Evolutionary conservation across 2,329 filamentous ascomycete genomes (phyloP).

Genomic region (Helotiales sp.): DNA sequence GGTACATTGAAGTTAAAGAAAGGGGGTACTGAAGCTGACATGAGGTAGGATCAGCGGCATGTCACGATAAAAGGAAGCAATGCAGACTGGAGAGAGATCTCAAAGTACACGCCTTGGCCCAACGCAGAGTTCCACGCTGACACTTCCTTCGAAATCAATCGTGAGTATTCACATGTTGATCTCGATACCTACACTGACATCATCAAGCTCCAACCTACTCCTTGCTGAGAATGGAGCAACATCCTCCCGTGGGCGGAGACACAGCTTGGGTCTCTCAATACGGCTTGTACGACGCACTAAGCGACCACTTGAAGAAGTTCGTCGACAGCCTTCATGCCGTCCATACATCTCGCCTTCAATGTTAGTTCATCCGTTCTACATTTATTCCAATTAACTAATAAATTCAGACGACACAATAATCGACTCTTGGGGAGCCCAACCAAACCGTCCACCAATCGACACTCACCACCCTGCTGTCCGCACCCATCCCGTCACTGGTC

Average conservation of each 20-base stretch:
- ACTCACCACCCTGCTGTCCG: constrained; percentile 33
- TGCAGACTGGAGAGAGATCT: constrained; percentile 45
- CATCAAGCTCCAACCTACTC: constrained; percentile 47
- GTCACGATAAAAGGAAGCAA: constrained; percentile 29
- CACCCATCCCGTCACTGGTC: constrained; percentile 33
- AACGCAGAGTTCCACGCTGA: constrained; percentile 48
- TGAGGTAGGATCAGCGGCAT: constrained; percentile 19
- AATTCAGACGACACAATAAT: constrained; percentile 11
- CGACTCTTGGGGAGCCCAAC: constrained; percentile 26
- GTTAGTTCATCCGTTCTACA: not conserved
- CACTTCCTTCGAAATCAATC: constrained; percentile 52
- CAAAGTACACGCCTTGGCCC: constrained; percentile 47
- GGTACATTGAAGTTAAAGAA: constrained; percentile 13
- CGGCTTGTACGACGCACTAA: constrained; percentile 26
- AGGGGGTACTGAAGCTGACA: not conserved
- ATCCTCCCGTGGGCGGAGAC: constrained; percentile 71
- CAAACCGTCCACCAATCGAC: constrained; percentile 32
- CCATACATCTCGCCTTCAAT: constrained; percentile 27
- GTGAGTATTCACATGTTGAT: constrained; percentile 19
- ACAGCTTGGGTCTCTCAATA: constrained; percentile 46
- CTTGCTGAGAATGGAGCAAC: constrained; percentile 51
- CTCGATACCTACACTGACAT: not conserved
- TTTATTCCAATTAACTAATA: not conserved
- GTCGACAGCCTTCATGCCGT: constrained; percentile 24
- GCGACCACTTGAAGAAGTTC: constrained; percentile 21